Percentiles rank a stretch among this genome's conserved stretches.
phyloP scores from a whole-genome alignment of 1,139 yeast species.

The Candida pseudoviswanathii region DNA sequence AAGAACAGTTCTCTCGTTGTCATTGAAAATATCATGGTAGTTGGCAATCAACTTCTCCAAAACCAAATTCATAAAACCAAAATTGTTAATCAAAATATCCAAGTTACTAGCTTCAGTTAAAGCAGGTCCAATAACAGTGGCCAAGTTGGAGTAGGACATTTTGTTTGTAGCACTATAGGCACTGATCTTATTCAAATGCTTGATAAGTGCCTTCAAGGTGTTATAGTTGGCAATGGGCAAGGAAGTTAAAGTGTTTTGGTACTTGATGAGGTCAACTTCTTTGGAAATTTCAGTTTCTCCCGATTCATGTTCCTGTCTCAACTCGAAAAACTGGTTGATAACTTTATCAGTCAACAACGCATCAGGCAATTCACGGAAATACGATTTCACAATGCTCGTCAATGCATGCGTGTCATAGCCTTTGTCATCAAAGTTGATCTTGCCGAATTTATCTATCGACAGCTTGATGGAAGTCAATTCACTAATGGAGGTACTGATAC shows the following conservation, averaged over 20 bases:
- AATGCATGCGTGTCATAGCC: constrained; percentile 85
- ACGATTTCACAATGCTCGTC: constrained; percentile 87
- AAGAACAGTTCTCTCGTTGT: neutral
- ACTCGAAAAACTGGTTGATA: constrained; percentile 50
- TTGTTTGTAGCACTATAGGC: constrained; percentile 62
- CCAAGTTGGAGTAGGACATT: constrained; percentile 80
- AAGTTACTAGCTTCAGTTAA: constrained; percentile 59
- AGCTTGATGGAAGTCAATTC: constrained; percentile 70
- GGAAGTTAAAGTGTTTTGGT: constrained; percentile 45
- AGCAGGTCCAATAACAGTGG: constrained; percentile 72
- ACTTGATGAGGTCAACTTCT: constrained; percentile 30
- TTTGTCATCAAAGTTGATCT: constrained; percentile 57
- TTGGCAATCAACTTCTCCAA: constrained; percentile 52
- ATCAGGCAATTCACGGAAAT: constrained; percentile 86
- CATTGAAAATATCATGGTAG: constrained; percentile 38
- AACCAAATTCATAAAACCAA: constrained; percentile 58
- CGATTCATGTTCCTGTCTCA: constrained; percentile 34
- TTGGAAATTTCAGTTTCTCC: constrained; percentile 19
- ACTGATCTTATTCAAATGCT: constrained; percentile 68
- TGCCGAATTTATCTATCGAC: constrained; percentile 74
- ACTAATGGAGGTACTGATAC: constrained; percentile 87
- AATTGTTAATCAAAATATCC: constrained; percentile 49
- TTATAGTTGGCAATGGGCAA: constrained; percentile 70
- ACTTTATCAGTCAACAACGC: constrained; percentile 66
- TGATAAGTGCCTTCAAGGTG: constrained; percentile 64